Conservation (phyloP, 1,284 basidiomycete species). For the Clitocybe nebularis region DNA sequence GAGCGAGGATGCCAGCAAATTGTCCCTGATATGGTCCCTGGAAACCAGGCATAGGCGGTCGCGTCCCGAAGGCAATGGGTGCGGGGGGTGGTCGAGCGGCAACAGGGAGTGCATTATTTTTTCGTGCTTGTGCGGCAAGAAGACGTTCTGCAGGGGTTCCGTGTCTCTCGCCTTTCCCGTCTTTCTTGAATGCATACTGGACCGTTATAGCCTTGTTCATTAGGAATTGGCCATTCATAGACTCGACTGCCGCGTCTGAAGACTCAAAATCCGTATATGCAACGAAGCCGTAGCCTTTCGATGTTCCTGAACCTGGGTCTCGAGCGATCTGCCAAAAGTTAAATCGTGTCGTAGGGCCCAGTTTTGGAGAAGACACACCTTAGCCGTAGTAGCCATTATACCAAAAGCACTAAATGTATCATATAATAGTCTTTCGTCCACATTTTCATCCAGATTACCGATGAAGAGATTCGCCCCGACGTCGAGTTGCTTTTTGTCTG, state of each 20-base stretch:
- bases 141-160: constrained; percentile 94
- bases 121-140: constrained; percentile 91
- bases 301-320: constrained; percentile 79
- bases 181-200: constrained; percentile 98
- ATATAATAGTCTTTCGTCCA: constrained; percentile 90
- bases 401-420: constrained; percentile 97
- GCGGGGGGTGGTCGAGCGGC: constrained; percentile 67
- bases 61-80: constrained; percentile 62
- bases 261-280: constrained; percentile 97
- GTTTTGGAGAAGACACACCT: constrained; percentile 54
- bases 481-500: constrained; percentile 96
- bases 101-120: constrained; percentile 85
- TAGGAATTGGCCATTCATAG: constrained; percentile 96
- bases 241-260: constrained; percentile 92
- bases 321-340: constrained; percentile 70
- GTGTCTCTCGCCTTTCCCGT: constrained; percentile 96
- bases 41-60: constrained; percentile 59
- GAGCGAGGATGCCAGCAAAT: constrained; percentile 79
- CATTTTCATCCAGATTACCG: constrained; percentile 90
- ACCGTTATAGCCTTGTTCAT: constrained; percentile 98
- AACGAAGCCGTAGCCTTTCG: constrained; percentile 96
- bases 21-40: constrained; percentile 81
- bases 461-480: constrained; percentile 98
- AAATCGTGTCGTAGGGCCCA: constrained; percentile 5
- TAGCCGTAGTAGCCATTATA: constrained; percentile 89